Conservation (phyloP, 2,329 filamentous ascomycete genomes). For the Aspergillus pseudoviridinutans region DNA sequence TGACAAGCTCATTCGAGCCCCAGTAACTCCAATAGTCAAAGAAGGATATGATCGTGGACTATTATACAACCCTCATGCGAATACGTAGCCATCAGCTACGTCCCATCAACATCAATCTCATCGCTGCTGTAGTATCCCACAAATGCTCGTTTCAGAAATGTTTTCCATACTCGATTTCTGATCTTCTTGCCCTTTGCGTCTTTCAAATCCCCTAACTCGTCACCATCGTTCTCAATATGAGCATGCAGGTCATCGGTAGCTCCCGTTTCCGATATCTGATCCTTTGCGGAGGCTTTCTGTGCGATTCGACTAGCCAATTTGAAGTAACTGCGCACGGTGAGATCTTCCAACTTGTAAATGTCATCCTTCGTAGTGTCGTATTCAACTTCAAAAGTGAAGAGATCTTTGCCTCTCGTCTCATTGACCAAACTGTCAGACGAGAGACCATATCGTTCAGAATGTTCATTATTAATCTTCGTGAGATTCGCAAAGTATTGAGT, state of each 20-base stretch:
- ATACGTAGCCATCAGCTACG: not conserved
- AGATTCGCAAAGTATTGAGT: conserved; percentile 93
- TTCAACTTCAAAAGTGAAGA: conserved; percentile 75
- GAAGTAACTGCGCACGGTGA: conserved; percentile 79
- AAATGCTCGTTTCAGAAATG: conserved; percentile 75
- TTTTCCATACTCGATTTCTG: conserved; percentile 67
- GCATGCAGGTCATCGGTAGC: conserved; percentile 9
- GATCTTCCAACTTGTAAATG: conserved; percentile 69
- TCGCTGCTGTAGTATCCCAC: conserved; percentile 66
- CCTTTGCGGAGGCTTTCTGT: conserved; percentile 28
- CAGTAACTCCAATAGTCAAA: not conserved
- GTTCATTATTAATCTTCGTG: conserved; percentile 79
- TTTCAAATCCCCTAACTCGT: conserved; percentile 28
- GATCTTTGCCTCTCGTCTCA: conserved; percentile 50
- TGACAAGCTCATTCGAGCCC: not conserved
- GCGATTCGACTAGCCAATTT: conserved; percentile 77
- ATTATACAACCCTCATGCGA: not conserved
- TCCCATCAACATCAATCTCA: conserved; percentile 50
- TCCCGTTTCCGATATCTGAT: conserved; percentile 19
- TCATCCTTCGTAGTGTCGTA: conserved; percentile 79
- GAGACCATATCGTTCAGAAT: conserved; percentile 28
- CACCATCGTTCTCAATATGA: not conserved
- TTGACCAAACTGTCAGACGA: conserved; percentile 42
- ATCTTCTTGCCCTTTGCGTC: conserved; percentile 37
- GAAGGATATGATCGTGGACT: not conserved